Evolutionary conservation across 106 monocot genomes (phyloP).

Genomic region (Vanilla planifolia): DNA sequence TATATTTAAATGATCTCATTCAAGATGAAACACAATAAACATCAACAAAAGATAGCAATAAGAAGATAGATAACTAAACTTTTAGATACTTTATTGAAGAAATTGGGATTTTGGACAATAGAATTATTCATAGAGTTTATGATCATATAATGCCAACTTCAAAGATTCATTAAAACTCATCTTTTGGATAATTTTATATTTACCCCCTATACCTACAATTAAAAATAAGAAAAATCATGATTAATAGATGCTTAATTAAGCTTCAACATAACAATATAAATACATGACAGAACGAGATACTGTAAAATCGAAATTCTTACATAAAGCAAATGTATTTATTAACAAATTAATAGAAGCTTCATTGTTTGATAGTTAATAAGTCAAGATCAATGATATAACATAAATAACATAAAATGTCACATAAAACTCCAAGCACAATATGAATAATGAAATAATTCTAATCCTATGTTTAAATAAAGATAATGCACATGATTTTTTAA

Average conservation of each 20-base stretch:
- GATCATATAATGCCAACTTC: background rate
- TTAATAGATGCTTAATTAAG: background rate
- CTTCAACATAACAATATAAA: background rate
- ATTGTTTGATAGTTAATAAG: background rate
- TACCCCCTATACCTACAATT: background rate
- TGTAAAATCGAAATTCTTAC: background rate
- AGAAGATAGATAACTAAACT: slow-evolving; percentile 9
- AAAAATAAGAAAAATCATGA: background rate
- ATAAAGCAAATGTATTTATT: background rate
- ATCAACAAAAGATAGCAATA: background rate
- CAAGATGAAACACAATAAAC: background rate
- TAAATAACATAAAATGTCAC: no score
- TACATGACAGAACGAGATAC: background rate
- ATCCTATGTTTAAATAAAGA: no score
- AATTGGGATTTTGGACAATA: slow-evolving; percentile 1
- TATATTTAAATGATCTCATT: background rate
- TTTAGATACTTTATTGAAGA: slow-evolving; percentile 3
- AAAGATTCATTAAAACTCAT: background rate
- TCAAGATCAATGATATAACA: no score
- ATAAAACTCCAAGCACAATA: no score
- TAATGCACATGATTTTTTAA: no score
- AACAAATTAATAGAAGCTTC: background rate
- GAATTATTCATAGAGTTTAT: slow-evolving; percentile 12
- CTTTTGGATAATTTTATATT: background rate
- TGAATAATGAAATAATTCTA: no score